Percentiles rank a stretch among this genome's conserved stretches.
Evolutionary conservation across 306 rosid genomes (phyloP).

Genomic region (Fragaria ananassa): DNA sequence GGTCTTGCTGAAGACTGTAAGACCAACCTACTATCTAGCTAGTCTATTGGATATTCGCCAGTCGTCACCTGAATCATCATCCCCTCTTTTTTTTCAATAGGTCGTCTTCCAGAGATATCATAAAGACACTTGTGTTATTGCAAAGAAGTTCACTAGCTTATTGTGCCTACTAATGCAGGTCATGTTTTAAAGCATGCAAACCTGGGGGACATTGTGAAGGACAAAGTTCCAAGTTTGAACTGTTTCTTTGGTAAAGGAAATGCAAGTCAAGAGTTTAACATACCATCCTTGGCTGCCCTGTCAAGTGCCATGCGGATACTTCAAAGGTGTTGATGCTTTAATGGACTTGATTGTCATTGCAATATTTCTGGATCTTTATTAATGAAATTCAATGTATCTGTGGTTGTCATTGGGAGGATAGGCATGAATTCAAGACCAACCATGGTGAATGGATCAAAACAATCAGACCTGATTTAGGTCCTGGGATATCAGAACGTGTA

Average conservation of each 20-base stretch:
- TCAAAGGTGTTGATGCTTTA: conserved; percentile 47
- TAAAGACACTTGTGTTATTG: neutral
- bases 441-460: conserved; percentile 71
- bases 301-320: conserved; percentile 67
- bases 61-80: neutral
- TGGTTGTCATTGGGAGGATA: conserved; percentile 22
- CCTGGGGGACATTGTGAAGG: conserved; percentile 65
- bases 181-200: conserved; percentile 53
- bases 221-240: conserved; percentile 65
- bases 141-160: neutral
- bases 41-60: neutral
- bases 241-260: conserved; percentile 46
- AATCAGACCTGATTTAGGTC: conserved; percentile 73
- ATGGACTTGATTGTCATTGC: conserved; percentile 6
- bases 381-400: neutral
- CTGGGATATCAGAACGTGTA: conserved; percentile 72
- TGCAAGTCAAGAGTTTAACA: conserved; percentile 41
- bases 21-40: neutral
- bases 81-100: neutral
- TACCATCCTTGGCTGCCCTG: conserved; percentile 82
- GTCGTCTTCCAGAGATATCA: neutral
- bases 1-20: no score
- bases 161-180: conserved; percentile 41
- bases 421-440: conserved; percentile 81
- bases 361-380: conserved; percentile 13